These are phyloP conservation scores for Zasmidium angulare DNA, from an alignment of 2,329 filamentous ascomycete genomes.

Conservation along the genomic window DNA sequence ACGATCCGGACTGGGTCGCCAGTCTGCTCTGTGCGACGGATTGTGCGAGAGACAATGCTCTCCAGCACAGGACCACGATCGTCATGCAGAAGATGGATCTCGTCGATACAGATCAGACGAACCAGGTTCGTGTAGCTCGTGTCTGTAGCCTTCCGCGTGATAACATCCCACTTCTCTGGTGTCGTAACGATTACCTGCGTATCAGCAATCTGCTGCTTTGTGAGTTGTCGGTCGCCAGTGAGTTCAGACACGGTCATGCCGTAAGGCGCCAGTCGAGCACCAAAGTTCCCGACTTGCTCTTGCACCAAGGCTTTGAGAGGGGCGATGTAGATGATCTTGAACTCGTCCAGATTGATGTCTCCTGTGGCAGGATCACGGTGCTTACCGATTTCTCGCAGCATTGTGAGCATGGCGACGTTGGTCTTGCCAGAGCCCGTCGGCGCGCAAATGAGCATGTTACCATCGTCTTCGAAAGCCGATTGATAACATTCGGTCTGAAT, in stretches of 20 bases:
- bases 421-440: conserved; percentile 98
- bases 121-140: conserved; percentile 97
- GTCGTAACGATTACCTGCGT: conserved; percentile 98
- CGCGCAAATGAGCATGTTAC: conserved; percentile 96
- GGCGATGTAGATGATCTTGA: conserved; percentile 98
- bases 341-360: conserved; percentile 92
- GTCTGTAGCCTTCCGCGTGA: conserved; percentile 95
- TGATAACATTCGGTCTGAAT: conserved; percentile 94
- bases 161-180: conserved; percentile 98
- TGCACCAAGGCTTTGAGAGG: conserved; percentile 94
- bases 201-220: conserved; percentile 96
- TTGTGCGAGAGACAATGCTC: conserved; percentile 92
- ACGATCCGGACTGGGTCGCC: conserved; percentile 89
- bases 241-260: conserved; percentile 93
- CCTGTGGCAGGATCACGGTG: conserved; percentile 84
- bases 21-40: conserved; percentile 89
- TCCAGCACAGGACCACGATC: conserved; percentile 95
- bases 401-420: conserved; percentile 96
- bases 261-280: conserved; percentile 83
- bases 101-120: conserved; percentile 91
- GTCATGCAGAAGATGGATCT: conserved; percentile 96
- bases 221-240: conserved; percentile 95
- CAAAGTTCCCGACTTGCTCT: conserved; percentile 97
- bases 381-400: conserved; percentile 94
- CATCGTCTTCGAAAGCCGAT: conserved; percentile 87